These are phyloP conservation scores for Phlebiopsis flavidoalba DNA, from an alignment of 768 basidiomycete species.

Conservation along the genomic window DNA sequence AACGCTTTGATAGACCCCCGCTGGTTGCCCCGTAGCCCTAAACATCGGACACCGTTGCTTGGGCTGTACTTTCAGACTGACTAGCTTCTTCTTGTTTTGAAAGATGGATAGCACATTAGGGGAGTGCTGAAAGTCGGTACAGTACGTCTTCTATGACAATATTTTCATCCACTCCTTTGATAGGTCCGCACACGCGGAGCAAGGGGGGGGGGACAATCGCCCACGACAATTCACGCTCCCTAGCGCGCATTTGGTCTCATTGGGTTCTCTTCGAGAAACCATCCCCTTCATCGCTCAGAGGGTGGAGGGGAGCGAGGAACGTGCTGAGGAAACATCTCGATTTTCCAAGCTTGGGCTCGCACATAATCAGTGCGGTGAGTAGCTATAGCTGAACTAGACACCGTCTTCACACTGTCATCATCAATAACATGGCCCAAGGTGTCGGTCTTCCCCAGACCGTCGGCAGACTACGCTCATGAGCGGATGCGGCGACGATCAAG, in stretches of 20 bases:
- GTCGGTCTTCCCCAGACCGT: slow-evolving; percentile 1
- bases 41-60: no score
- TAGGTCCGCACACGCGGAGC: not conserved
- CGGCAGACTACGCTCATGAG: not conserved
- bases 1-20: no score
- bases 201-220: no score
- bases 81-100: no score
- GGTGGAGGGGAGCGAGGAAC: not conserved
- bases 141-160: not conserved
- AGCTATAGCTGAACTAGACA: slow-evolving; percentile 10
- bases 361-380: not conserved
- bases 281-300: not conserved
- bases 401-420: not conserved
- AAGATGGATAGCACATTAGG: no score
- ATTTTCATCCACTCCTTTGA: not conserved
- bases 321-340: slow-evolving; percentile 8
- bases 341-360: not conserved
- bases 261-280: not conserved
- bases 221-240: not conserved
- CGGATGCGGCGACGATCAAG: slow-evolving; percentile 15
- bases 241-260: not conserved
- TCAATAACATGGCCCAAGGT: not conserved
- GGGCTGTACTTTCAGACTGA: no score
- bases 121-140: no score
- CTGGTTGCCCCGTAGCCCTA: no score